Evolutionary conservation across 2,329 filamentous ascomycete genomes (phyloP).

Genomic region (Cordyceps cicadae): DNA sequence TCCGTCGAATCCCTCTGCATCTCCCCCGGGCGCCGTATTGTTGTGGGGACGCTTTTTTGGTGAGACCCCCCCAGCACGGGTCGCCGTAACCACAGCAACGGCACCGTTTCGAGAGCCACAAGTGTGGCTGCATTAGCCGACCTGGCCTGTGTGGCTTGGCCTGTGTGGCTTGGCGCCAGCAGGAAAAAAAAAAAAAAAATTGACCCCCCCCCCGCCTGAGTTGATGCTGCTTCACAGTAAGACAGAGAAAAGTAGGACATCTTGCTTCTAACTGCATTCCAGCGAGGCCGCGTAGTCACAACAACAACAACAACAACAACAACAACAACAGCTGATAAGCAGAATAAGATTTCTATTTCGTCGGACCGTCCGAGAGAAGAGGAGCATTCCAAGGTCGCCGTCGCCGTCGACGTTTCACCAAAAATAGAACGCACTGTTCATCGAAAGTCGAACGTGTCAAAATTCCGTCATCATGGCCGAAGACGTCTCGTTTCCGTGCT

Average conservation of each 20-base stretch:
- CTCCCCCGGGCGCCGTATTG: not conserved
- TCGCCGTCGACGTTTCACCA: not conserved
- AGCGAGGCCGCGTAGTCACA: not conserved
- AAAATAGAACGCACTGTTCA: slow-evolving; percentile 2
- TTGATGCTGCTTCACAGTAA: not conserved
- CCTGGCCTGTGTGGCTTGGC: not conserved
- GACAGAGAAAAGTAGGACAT: not conserved
- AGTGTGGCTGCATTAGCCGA: slow-evolving; percentile 1
- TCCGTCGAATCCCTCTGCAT: not conserved
- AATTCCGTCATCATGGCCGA: slow-evolving; percentile 23
- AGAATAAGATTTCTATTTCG: not conserved
- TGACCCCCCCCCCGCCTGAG: slow-evolving; percentile 5
- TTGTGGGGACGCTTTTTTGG: slow-evolving; percentile 12
- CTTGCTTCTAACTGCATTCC: slow-evolving; percentile 6
- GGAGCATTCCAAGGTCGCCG: not conserved
- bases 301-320: not conserved
- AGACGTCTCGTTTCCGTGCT: slow-evolving; percentile 52
- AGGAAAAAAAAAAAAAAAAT: not conserved
- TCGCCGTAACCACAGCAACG: slow-evolving; percentile 18
- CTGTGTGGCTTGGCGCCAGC: not conserved
- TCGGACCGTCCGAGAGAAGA: not conserved
- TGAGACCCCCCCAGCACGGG: not conserved
- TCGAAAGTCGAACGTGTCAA: too few species aligned
- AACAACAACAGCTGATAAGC: too few species aligned
- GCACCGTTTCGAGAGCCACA: not conserved